Evolutionary conservation across 495 filamentous ascomycete species (phyloP).

Genomic region (Clohesyomyces aquaticus): DNA sequence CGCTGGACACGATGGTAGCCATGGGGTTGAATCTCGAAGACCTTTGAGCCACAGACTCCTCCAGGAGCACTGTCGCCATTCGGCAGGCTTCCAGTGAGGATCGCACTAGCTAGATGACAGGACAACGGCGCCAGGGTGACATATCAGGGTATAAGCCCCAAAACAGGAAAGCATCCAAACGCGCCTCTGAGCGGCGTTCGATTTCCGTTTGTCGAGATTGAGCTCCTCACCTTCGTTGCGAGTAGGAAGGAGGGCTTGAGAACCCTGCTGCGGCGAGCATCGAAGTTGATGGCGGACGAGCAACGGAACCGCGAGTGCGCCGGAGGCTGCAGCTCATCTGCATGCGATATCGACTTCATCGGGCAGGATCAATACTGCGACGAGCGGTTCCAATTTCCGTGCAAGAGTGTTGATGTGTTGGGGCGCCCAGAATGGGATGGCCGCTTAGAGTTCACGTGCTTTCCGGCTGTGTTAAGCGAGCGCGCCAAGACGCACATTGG

Average conservation of each 20-base stretch:
- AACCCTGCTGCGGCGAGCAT: no score
- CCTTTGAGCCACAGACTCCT: neutral
- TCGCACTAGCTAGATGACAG: neutral
- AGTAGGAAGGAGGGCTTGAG: no score
- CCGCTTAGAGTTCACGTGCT: constrained; percentile 8
- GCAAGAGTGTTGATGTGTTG: neutral
- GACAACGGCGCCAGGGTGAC: neutral
- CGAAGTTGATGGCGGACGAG: no score
- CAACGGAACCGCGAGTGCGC: no score
- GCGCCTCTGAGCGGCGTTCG: no score
- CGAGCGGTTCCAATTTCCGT: no score
- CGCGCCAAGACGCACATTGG: neutral
- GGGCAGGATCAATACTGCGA: no score
- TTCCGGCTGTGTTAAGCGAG: neutral
- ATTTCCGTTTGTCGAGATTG: no score
- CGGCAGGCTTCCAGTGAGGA: neutral
- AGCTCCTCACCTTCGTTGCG: no score
- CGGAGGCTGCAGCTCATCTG: no score
- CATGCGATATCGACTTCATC: no score
- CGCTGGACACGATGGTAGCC: constrained; percentile 10
- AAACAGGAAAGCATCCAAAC: no score
- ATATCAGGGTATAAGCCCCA: neutral
- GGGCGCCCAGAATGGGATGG: neutral
- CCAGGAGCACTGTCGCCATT: neutral
- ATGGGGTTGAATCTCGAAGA: neutral